phyloP scores from a whole-genome alignment of 2,329 filamentous ascomycete species.

The Colletotrichum aenigma region DNA sequence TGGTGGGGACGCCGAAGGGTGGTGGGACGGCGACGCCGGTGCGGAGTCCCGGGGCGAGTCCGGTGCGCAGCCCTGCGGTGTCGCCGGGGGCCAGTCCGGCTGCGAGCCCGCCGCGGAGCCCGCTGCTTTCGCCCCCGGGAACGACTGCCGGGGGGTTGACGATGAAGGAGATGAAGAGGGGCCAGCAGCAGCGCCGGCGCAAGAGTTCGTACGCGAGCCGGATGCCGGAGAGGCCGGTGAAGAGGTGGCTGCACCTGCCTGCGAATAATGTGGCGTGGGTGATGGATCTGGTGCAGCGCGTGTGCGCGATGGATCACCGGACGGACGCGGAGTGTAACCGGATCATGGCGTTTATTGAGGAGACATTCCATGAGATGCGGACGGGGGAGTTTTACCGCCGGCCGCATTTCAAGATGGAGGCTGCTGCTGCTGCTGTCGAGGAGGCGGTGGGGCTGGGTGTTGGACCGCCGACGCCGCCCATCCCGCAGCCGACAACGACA shows the following conservation, averaged over 20 bases:
- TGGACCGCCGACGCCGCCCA: neutral
- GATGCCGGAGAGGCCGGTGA: slow-evolving; percentile 6
- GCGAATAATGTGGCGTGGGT: slow-evolving; percentile 23
- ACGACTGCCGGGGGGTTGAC: neutral
- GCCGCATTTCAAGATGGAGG: slow-evolving; percentile 18
- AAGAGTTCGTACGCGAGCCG: slow-evolving; percentile 3
- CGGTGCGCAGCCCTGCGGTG: neutral
- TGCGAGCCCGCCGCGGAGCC: slow-evolving; percentile 1
- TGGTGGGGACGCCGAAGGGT: neutral
- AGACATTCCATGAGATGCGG: slow-evolving; percentile 22
- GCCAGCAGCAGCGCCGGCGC: neutral
- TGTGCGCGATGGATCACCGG: slow-evolving; percentile 19
- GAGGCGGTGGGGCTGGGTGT: neutral
- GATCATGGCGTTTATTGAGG: slow-evolving; percentile 20
- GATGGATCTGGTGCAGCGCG: slow-evolving; percentile 21
- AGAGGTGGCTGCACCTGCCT: slow-evolving; percentile 22
- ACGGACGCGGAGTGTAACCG: slow-evolving; percentile 16
- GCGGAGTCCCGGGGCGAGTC: neutral
- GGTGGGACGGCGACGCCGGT: neutral
- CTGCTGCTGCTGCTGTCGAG: neutral
- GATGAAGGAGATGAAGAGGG: slow-evolving; percentile 3
- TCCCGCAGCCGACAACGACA: neutral
- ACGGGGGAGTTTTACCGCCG: slow-evolving; percentile 19
- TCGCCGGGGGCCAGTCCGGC: neutral
- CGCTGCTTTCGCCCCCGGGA: neutral